phyloP scores from a whole-genome alignment of 108 stramenopile genomes.

The Schizochytrium sp. region DNA sequence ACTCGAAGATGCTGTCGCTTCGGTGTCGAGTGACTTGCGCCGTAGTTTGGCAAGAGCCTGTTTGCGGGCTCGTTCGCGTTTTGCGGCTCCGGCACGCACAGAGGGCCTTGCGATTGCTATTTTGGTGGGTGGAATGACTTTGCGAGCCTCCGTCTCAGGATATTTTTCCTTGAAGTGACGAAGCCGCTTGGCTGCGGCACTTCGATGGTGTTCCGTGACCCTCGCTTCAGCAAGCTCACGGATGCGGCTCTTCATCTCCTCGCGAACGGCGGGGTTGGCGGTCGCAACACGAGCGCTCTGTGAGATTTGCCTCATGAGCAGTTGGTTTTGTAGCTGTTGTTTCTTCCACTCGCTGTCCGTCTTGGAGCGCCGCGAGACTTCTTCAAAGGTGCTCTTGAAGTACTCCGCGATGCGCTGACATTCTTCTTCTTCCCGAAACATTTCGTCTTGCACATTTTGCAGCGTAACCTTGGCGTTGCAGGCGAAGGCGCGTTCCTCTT shows the following conservation, averaged over 20 bases:
- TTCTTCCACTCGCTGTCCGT: background rate
- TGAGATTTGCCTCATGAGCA: background rate
- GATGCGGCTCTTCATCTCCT: background rate
- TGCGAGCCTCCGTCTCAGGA: background rate
- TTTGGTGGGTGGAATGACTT: background rate
- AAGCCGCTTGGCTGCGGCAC: background rate
- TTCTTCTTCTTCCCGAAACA: background rate
- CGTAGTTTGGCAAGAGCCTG: background rate
- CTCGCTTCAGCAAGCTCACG: background rate
- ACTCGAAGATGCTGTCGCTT: background rate
- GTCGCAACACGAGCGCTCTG: background rate
- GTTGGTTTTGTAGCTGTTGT: background rate
- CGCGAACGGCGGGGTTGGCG: background rate
- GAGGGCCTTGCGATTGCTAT: background rate
- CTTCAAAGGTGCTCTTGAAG: background rate
- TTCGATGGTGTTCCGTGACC: background rate
- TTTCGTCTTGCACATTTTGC: background rate
- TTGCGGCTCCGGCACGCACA: background rate
- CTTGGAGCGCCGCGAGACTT: background rate
- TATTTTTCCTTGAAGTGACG: background rate
- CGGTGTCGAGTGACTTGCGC: background rate
- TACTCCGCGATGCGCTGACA: background rate
- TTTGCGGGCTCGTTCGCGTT: background rate
- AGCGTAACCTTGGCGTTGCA: background rate
- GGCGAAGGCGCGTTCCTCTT: background rate